Percentiles rank a stretch among this genome's conserved stretches.
Conservation (phyloP, 2,329 filamentous ascomycete genomes). For the Graphilbum ipis-grandicollis region DNA sequence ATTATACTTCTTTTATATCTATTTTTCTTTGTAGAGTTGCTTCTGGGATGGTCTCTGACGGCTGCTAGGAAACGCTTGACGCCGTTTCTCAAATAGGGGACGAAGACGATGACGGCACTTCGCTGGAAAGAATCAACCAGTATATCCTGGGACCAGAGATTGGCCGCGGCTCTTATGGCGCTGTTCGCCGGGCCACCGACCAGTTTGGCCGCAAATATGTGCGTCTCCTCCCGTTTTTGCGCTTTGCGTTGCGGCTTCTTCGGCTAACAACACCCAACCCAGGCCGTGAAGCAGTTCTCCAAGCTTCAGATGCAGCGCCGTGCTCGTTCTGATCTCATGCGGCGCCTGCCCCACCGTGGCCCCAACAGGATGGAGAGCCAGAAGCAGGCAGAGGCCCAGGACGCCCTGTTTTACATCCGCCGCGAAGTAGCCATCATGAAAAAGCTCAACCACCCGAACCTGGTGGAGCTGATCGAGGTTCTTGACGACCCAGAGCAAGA, state of each 20-base stretch:
- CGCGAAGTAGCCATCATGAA: constrained; percentile 99
- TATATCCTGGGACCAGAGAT: constrained; percentile 92
- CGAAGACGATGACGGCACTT: constrained; percentile 64
- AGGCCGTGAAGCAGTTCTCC: constrained; percentile 97
- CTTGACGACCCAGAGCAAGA: constrained; percentile 91
- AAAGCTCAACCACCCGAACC: constrained; percentile 84
- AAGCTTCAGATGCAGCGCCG: constrained; percentile 80
- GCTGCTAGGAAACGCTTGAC: constrained; percentile 66
- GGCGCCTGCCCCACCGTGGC: constrained; percentile 9
- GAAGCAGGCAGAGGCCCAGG: constrained; percentile 42
- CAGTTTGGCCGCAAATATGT: constrained; percentile 90
- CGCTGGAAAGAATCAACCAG: constrained; percentile 82
- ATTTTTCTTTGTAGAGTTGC: no score
- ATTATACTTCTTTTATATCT: no score
- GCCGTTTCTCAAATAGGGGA: constrained; percentile 74
- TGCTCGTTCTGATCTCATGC: constrained; percentile 75
- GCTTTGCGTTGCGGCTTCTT: constrained; percentile 1
- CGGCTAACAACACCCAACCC: constrained; percentile 19
- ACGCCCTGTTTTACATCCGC: constrained; percentile 71
- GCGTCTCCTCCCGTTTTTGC: no score
- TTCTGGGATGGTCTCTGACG: not conserved
- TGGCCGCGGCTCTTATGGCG: constrained; percentile 87
- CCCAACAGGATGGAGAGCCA: constrained; percentile 13
- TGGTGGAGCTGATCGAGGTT: constrained; percentile 88
- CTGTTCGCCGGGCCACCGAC: constrained; percentile 78